Base-by-base conservation (phyloP, 2,329 filamentous ascomycete genomes). In the Lecanosticta acicola region DNA sequence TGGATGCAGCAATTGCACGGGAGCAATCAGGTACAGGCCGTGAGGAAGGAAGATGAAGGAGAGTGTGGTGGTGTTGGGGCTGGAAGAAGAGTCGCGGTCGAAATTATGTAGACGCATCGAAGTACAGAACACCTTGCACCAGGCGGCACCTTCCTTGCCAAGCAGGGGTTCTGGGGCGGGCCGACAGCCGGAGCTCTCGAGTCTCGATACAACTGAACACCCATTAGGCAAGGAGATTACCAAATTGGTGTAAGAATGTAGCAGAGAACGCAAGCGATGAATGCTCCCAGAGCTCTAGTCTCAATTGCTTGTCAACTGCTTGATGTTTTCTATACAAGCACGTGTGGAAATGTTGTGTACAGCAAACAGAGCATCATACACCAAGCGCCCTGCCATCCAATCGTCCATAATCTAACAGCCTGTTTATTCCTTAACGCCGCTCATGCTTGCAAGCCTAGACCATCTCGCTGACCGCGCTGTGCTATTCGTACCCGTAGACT, bases 401-500 rank as follows among this genome's bases (percentile, higher is more conserved):
- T 11, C 35, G 16, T 4, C 7, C 7, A 8, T 35, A 5, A 37
- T 4, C 35, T 17, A 18, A 17, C 35, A n/a, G 18, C 35, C 35
- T 8, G 16, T 37, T 17, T 37, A 37, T 37, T 19, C 8, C 17
- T 16, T 14, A 43, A 37, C 41, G 33, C 41, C 32, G 21, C 3
- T 33, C 33, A 37, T 37, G 35, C 35, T 9, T 17, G 5, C 11
- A 18, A 19, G 11, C 10, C 35, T 17, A 17, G 16, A 37, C 35
- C 19, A 10, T 19, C 35, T 17, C n/a, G n/a, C n/a, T n/a, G n/a
- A 17, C 16, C 8, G 26, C 20, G 34, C n/a, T 9, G 17, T 32
- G 14, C 46, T 50, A 45, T 11, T 51, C 45, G 17, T 43, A 43
- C 16, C 54, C 54, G n/a, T 58, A 45, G 34, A 50, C 35, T 39